Percentiles rank a stretch among this genome's conserved stretches.
These are phyloP conservation scores for Asterophora lycoperdoides DNA, from an alignment of 768 basidiomycete genomes.

Conservation along the genomic window DNA sequence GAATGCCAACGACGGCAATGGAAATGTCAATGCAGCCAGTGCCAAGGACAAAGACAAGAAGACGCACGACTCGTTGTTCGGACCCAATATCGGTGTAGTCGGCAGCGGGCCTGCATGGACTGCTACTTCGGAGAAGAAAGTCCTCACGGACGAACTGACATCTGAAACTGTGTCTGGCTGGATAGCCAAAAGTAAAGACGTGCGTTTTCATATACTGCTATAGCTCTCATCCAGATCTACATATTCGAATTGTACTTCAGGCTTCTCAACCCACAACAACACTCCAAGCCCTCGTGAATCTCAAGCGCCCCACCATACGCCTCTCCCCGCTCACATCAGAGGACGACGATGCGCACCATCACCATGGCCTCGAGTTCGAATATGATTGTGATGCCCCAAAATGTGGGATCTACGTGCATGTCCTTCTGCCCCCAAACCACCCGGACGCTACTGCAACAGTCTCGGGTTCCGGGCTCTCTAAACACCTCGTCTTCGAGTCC, in stretches of 20 bases:
- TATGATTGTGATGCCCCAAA: conserved; percentile 90
- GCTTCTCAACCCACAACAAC: conserved; percentile 85
- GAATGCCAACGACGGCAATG: conserved; percentile 12
- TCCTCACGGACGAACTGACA: conserved; percentile 66
- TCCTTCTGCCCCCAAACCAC: conserved; percentile 64
- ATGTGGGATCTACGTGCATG: conserved; percentile 75
- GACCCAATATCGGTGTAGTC: conserved; percentile 83
- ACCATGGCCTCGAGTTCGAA: conserved; percentile 84
- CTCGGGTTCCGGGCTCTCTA: conserved; percentile 33
- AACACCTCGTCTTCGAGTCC: conserved; percentile 55
- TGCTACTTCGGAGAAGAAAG: conserved; percentile 54
- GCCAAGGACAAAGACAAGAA: conserved; percentile 54
- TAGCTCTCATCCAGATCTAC: conserved; percentile 2
- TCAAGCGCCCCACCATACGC: conserved; percentile 84
- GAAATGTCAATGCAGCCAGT: conserved; percentile 2
- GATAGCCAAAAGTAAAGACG: conserved; percentile 88
- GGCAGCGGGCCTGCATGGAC: conserved; percentile 71
- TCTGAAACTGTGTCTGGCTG: conserved; percentile 78
- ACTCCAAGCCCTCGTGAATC: conserved; percentile 89
- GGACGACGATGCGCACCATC: conserved; percentile 41
- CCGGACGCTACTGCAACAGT: conserved; percentile 44
- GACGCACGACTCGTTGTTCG: conserved; percentile 81
- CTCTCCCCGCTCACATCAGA: conserved; percentile 63
- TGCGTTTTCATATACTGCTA: conserved; percentile 30
- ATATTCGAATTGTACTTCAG: conserved; percentile 31